Evolutionary conservation across 306 rosid species (phyloP), one percentile per base, ranked within the genome.

Genomic region (Canavalia ensiformis): DNA sequence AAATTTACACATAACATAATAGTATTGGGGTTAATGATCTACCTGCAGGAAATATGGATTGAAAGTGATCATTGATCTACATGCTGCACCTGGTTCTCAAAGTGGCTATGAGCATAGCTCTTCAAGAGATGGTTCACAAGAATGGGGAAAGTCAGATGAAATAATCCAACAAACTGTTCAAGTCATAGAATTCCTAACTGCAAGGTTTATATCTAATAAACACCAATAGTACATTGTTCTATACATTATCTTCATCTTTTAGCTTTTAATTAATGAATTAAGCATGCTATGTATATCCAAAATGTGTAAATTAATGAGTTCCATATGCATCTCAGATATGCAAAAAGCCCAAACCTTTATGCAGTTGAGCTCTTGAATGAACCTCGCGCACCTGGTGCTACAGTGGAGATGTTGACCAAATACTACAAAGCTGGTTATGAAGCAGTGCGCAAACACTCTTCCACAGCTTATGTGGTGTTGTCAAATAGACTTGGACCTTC

Each of bases 81-180:
- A 93, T 50, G 97, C 94, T 54, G 97, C 91, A 35, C 93, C 94
- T 0, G 97, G 85, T 49, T 91, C 97, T 9, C 97, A 90, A 85
- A 91, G 90, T 49, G 91, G 91, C 1, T 86, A 4, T 29, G 90
- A 88, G 33, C 94, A 89, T 68, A 85, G 97, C 67, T 70, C 89
- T 41, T 75, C 94, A 0, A 88, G 94, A 88, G 98, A 94, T 69
- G 86, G 92, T 13, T 91, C 90, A 65, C 90, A 77, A 55, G 92
- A 90, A 67, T 93, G 93, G 94, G 98, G 92, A 1, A 57, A 79
- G 83, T 79, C 92, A 25, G 87, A 93, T 39, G 79, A 76, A 7
- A 90, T 77, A 72, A 93, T 91, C 31, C 78, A 67, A 28, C 87
- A 91, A 68, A 91, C 98, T 2, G 87, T 91, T 81, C 42, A 34